Evolutionary conservation across 2,329 filamentous ascomycete genomes (phyloP), one percentile per base, ranked within the genome.

Genomic region (Apiospora arundinis): DNA sequence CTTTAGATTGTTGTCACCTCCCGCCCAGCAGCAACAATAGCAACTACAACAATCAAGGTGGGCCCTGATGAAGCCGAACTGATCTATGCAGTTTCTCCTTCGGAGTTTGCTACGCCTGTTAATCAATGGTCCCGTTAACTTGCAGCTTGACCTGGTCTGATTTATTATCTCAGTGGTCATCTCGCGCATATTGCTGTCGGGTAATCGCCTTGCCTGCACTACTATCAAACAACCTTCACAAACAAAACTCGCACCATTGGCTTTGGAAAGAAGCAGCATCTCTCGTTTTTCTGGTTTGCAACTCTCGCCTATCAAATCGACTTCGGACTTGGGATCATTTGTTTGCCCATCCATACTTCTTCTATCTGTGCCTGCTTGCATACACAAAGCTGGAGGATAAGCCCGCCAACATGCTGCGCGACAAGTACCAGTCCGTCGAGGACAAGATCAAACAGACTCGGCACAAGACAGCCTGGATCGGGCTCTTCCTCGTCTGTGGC

Each of bases 161-260:
- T 40, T 40, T 18, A 40, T 40, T 63, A 63, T 63, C 5, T 18
- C 32, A 40, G 18, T 23, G 32, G 21, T 18, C 32, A 7, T 63
- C 9, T 9, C 21, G 9, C 21, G 18, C 21, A 52, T n/a, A 11
- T 23, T 63, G 18, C 32, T 40, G 56, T 63, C 65, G 65, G 65
- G 65, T 67, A 67, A 23, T 46, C 65, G 9, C 65, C 65, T 67
- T 21, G n/a, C 23, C 25, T 67, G 65, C 45, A 67, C 65, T 12
- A 67, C 65, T 8, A 28, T 45, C 65, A 18, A 45, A 28, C 23
- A n/a, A 12, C 6, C 18, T 18, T 23, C 32, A 40, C 56, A 40
- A 67, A 25, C 65, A 67, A 42, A 32, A 14, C 42, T 37, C 28
- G 32, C 60, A n/a, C 40, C n/a, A 46, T n/a, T 25, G 65, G 18